Percentiles rank a stretch among this genome's conserved stretches.
Conservation (phyloP, 805 yeast genomes). For the Metahyphopichia silvanorum region DNA sequence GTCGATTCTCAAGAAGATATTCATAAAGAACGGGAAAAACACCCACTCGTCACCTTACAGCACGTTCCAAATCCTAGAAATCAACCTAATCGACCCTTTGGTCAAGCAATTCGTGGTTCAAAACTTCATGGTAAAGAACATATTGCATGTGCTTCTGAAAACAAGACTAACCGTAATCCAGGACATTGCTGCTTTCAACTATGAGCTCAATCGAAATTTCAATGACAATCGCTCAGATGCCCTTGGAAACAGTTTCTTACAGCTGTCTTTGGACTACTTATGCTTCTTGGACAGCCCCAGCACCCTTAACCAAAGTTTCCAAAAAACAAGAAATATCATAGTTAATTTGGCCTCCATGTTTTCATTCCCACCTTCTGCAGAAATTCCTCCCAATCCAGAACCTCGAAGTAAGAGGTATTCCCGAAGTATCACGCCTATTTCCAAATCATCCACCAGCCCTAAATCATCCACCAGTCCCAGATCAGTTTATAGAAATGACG, state of each 20-base stretch:
- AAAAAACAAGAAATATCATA: conserved; percentile 1
- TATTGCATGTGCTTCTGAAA: neutral
- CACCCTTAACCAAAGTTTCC: neutral
- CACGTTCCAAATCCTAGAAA: conserved; percentile 10
- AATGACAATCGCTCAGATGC: neutral
- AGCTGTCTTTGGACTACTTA: conserved; percentile 11
- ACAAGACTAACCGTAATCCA: conserved; percentile 4
- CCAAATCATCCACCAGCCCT: too few relatives aligned
- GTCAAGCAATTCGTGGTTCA: conserved; percentile 4
- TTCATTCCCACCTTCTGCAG: neutral
- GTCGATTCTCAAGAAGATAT: conserved; percentile 4
- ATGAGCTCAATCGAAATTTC: conserved; percentile 4
- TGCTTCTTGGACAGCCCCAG: conserved; percentile 15
- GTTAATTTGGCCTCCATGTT: neutral
- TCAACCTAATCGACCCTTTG: conserved; percentile 12
- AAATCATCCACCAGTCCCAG: too few relatives aligned
- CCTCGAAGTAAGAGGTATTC: too few relatives aligned
- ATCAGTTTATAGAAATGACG: too few relatives aligned
- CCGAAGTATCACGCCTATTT: too few relatives aligned
- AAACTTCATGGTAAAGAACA: conserved; percentile 2
- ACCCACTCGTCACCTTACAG: neutral
- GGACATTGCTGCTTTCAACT: conserved; percentile 2
- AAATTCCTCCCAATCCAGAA: too few relatives aligned
- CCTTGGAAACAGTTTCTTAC: conserved; percentile 7
- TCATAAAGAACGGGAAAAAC: conserved; percentile 1